These are phyloP conservation scores for Aspergillus neotritici DNA, from an alignment of 2,329 filamentous ascomycete species.

Conservation along the genomic window DNA sequence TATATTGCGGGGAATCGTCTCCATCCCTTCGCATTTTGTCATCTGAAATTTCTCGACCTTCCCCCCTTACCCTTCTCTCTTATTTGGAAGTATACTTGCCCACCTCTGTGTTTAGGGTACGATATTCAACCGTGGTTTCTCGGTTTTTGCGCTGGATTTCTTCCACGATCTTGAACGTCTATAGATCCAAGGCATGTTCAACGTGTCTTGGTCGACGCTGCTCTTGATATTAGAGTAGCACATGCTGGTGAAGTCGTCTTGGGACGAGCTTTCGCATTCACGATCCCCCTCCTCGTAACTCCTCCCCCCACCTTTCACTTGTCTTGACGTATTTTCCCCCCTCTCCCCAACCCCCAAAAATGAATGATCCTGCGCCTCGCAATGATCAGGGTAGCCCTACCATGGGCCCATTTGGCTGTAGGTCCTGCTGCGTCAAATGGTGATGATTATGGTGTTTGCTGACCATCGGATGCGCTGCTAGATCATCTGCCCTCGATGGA, in stretches of 20 bases:
- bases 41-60: slow-evolving; percentile 9
- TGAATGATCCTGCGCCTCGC: slow-evolving; percentile 25
- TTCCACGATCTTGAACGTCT: too few species aligned
- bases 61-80: slow-evolving; percentile 10
- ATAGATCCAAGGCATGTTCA: slow-evolving; percentile 25
- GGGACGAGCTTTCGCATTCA: background rate
- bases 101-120: too few species aligned
- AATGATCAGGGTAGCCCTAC: slow-evolving; percentile 47
- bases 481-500: slow-evolving; percentile 25
- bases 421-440: slow-evolving; percentile 29
- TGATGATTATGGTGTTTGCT: background rate
- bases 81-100: background rate
- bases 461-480: too few species aligned
- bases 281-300: background rate
- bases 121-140: too few species aligned
- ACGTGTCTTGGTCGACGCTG: slow-evolving; percentile 16
- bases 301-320: slow-evolving; percentile 1
- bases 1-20: slow-evolving; percentile 16
- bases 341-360: slow-evolving; percentile 15
- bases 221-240: slow-evolving; percentile 21
- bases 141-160: too few species aligned
- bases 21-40: background rate
- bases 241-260: slow-evolving; percentile 10
- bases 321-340: too few species aligned
- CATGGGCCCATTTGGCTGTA: slow-evolving; percentile 63